Percentiles rank a stretch among this genome's conserved stretches.
Conservation (phyloP, 2,329 filamentous ascomycete genomes). For the Pezicula radicicola region DNA sequence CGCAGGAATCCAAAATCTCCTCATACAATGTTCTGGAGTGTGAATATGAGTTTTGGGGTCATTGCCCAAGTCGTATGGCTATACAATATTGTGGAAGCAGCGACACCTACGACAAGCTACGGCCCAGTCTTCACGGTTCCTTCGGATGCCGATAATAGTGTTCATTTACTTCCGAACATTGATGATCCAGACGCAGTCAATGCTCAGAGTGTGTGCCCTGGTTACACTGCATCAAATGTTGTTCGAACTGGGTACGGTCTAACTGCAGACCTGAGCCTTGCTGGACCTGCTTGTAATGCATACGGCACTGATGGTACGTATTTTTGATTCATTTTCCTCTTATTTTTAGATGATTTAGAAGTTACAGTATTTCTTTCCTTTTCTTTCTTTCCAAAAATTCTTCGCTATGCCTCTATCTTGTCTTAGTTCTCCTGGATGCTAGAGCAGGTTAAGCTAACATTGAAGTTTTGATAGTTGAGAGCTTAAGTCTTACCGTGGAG, state of each 20-base stretch:
- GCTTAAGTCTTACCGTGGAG: conserved; percentile 64
- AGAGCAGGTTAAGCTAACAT: no score
- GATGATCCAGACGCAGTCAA: conserved; percentile 60
- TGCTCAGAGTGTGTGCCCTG: conserved; percentile 52
- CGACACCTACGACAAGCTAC: conserved; percentile 12
- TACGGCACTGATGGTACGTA: conserved; percentile 64
- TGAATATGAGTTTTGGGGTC: neutral
- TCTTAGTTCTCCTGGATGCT: no score
- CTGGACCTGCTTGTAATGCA: conserved; percentile 69
- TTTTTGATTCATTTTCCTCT: no score
- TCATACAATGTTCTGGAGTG: neutral
- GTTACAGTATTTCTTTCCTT: no score
- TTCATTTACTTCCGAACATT: conserved; percentile 57
- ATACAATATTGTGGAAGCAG: neutral
- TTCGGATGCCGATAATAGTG: conserved; percentile 40
- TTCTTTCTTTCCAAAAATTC: no score
- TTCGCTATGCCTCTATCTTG: no score
- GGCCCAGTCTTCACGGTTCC: conserved; percentile 42
- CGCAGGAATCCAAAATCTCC: neutral
- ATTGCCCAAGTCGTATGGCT: neutral
- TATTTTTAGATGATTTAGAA: no score
- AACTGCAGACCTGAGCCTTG: conserved; percentile 67
- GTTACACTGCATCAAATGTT: conserved; percentile 64
- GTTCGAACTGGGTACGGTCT: conserved; percentile 49
- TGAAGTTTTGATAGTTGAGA: conserved; percentile 40